Conservation (phyloP, 495 filamentous ascomycete species). For the Penicillium angulare region DNA sequence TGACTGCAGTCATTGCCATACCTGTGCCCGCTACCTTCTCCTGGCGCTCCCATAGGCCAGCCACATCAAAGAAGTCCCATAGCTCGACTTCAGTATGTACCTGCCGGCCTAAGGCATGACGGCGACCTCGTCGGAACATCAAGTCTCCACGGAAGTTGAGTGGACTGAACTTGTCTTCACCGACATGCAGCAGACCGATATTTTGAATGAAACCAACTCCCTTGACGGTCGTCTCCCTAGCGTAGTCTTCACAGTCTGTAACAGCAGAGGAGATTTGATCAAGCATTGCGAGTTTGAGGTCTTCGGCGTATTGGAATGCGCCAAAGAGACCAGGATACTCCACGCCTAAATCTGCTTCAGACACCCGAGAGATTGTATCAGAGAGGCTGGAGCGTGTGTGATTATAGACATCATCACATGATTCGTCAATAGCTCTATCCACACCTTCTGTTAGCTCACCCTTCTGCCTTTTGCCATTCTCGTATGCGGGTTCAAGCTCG, state of each 20-base stretch:
- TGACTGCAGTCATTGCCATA: slow-evolving; percentile 91
- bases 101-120: slow-evolving; percentile 75
- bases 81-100: slow-evolving; percentile 85
- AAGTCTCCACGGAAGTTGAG: slow-evolving; percentile 83
- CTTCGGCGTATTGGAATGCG: slow-evolving; percentile 90
- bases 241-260: slow-evolving; percentile 76
- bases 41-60: slow-evolving; percentile 78
- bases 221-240: slow-evolving; percentile 69
- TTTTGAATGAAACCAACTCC: slow-evolving; percentile 88
- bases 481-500: slow-evolving; percentile 80
- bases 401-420: slow-evolving; percentile 79
- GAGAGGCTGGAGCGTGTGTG: slow-evolving; percentile 73
- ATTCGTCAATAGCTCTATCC: slow-evolving; percentile 77
- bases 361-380: slow-evolving; percentile 68
- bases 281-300: slow-evolving; percentile 88
- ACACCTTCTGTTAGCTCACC: slow-evolving; percentile 78
- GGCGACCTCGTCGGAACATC: slow-evolving; percentile 80
- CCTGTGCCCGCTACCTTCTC: slow-evolving; percentile 92
- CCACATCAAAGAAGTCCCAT: slow-evolving; percentile 89
- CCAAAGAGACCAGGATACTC: slow-evolving; percentile 81
- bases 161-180: slow-evolving; percentile 73
- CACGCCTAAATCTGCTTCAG: slow-evolving; percentile 73
- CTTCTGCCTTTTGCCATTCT: slow-evolving; percentile 78
- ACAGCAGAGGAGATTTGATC: slow-evolving; percentile 79
- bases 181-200: slow-evolving; percentile 83